Conservation (phyloP, 768 basidiomycete species). For the Pleurotus citrinopileatus region DNA sequence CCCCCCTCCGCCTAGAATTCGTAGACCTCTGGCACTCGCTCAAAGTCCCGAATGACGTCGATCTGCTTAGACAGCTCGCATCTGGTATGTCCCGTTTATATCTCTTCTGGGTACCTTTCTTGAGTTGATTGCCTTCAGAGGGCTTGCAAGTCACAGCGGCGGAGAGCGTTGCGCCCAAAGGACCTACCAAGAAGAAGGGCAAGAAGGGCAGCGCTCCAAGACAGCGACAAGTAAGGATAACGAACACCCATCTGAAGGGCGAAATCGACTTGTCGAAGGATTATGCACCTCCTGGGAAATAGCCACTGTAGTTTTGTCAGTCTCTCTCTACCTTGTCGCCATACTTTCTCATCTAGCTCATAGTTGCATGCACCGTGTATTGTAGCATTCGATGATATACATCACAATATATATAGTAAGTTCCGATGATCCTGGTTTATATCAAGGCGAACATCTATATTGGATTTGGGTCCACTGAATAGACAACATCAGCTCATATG, state of each 20-base stretch:
- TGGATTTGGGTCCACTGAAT: too few relatives aligned
- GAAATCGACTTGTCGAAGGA: slow-evolving; percentile 84
- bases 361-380: not conserved
- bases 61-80: slow-evolving; percentile 73
- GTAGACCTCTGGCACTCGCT: slow-evolving; percentile 83
- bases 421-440: too few relatives aligned
- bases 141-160: slow-evolving; percentile 79
- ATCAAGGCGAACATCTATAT: too few relatives aligned
- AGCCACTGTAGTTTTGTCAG: not conserved
- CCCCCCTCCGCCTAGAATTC: slow-evolving; percentile 58
- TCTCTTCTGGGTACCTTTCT: slow-evolving; percentile 12
- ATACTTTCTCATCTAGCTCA: not conserved
- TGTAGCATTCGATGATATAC: not conserved
- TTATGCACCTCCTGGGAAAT: slow-evolving; percentile 44
- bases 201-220: slow-evolving; percentile 73
- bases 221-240: slow-evolving; percentile 78
- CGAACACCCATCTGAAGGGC: slow-evolving; percentile 84
- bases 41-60: slow-evolving; percentile 83
- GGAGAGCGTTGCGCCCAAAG: slow-evolving; percentile 53
- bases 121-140: slow-evolving; percentile 42
- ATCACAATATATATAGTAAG: not conserved
- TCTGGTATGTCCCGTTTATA: slow-evolving; percentile 47
- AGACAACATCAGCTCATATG: too few relatives aligned
- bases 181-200: slow-evolving; percentile 71
- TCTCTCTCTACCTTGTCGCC: too few relatives aligned